phyloP scores from a whole-genome alignment of 163 green algal species.

The Chlorella variabilis region DNA sequence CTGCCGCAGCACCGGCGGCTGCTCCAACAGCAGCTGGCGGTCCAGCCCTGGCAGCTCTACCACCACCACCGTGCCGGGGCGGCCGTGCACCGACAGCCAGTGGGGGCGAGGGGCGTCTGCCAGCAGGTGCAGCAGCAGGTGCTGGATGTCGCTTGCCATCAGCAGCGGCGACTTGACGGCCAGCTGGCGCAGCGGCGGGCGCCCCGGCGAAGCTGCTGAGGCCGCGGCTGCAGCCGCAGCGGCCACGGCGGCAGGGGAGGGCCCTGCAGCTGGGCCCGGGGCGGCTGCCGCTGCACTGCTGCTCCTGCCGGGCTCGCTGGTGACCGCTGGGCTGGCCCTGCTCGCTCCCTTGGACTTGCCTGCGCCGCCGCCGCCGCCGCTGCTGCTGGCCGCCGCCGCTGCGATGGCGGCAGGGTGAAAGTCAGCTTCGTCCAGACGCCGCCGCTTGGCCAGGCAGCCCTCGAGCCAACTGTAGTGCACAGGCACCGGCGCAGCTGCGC shows the following conservation, averaged over 20 bases:
- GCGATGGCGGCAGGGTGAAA: conserved; percentile 7
- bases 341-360: too few species aligned
- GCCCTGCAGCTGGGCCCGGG: background rate
- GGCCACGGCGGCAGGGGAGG: background rate
- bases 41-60: conserved; percentile 50
- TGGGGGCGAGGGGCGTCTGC: conserved; percentile 34
- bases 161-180: background rate
- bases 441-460: background rate
- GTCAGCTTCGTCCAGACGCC: conserved; percentile 3
- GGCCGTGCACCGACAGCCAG: conserved; percentile 56
- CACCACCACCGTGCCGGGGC: conserved; percentile 41
- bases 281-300: background rate
- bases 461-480: conserved; percentile 32
- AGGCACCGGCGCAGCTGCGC: background rate
- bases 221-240: background rate
- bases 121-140: conserved; percentile 58
- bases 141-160: conserved; percentile 44
- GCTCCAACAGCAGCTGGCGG: conserved; percentile 20
- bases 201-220: background rate
- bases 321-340: too few species aligned
- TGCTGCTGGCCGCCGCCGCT: background rate
- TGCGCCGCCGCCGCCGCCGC: background rate
- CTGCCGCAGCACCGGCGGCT: conserved; percentile 7
- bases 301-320: background rate
- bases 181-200: conserved; percentile 14